Evolutionary conservation across 1,139 yeast species (phyloP).

Genomic region (Taphrina flavorubra): DNA sequence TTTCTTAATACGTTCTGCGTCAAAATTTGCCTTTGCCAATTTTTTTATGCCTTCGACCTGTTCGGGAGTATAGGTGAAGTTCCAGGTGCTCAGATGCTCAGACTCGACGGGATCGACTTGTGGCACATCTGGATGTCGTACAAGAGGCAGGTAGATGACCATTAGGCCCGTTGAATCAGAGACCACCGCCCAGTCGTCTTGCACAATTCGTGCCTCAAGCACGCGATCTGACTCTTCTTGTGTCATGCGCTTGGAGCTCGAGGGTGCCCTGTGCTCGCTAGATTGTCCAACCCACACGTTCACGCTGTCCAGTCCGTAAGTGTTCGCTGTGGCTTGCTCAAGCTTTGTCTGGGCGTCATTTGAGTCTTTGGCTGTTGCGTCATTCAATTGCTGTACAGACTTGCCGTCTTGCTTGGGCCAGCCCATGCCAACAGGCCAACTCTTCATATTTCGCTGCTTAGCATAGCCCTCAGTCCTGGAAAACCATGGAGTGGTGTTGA

Average conservation of each 20-base stretch:
- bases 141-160: slow-evolving; percentile 47
- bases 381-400: slow-evolving; percentile 11
- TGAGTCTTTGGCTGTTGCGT: slow-evolving; percentile 17
- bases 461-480: slow-evolving; percentile 47
- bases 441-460: slow-evolving; percentile 45
- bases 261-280: slow-evolving; percentile 9
- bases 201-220: slow-evolving; percentile 19
- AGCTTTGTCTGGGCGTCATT: slow-evolving; percentile 19
- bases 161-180: slow-evolving; percentile 44
- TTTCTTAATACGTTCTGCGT: slow-evolving; percentile 43
- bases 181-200: slow-evolving; percentile 20
- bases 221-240: not conserved
- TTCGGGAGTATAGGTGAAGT: slow-evolving; percentile 46
- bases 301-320: slow-evolving; percentile 19
- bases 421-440: slow-evolving; percentile 47
- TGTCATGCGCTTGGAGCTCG: not conserved
- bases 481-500: slow-evolving; percentile 47
- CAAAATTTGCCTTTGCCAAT: slow-evolving; percentile 50
- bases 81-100: slow-evolving; percentile 47
- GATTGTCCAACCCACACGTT: slow-evolving; percentile 40
- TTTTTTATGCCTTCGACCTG: slow-evolving; percentile 50
- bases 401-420: slow-evolving; percentile 41
- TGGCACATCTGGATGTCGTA: slow-evolving; percentile 45
- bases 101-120: slow-evolving; percentile 46
- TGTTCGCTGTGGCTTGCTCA: not conserved